phyloP scores from a whole-genome alignment of 73 alveolate species.

The Paramecium biaurelia region DNA sequence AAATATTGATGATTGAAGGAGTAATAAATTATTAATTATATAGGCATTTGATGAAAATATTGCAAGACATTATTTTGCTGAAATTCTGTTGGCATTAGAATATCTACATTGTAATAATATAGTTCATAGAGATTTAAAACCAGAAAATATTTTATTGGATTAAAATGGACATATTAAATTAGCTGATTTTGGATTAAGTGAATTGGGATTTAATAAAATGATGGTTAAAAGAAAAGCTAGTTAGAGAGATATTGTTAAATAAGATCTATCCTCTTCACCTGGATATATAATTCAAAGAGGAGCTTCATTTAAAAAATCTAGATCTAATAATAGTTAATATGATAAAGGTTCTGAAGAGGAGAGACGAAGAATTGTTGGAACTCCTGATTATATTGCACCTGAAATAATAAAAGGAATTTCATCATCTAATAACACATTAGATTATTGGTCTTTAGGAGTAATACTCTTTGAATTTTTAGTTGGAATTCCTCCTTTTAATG shows the following conservation, averaged over 20 bases:
- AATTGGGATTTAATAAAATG: slow-evolving; percentile 64
- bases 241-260: slow-evolving; percentile 23
- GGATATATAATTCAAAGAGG: slow-evolving; percentile 10
- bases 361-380: slow-evolving; percentile 79
- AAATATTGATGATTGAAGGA: slow-evolving; percentile 65
- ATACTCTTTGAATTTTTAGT: slow-evolving; percentile 61
- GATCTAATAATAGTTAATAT: slow-evolving; percentile 16
- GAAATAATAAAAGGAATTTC: slow-evolving; percentile 70
- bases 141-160: slow-evolving; percentile 83
- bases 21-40: slow-evolving; percentile 2
- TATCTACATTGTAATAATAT: slow-evolving; percentile 76
- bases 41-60: slow-evolving; percentile 78
- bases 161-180: slow-evolving; percentile 80
- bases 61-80: slow-evolving; percentile 79
- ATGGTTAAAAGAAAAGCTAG: slow-evolving; percentile 53
- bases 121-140: slow-evolving; percentile 85
- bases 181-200: slow-evolving; percentile 84
- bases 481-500: slow-evolving; percentile 66
- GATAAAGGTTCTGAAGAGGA: slow-evolving; percentile 39
- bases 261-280: slow-evolving; percentile 42
- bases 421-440: slow-evolving; percentile 47
- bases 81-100: slow-evolving; percentile 79
- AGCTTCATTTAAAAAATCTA: neutral
- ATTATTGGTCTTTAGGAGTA: slow-evolving; percentile 62
- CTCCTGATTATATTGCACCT: slow-evolving; percentile 92